A percentile compares a stretch with the other conserved stretches of the same genome.
phyloP scores from a whole-genome alignment of 768 basidiomycete genomes.

The Mycena chlorophos region DNA sequence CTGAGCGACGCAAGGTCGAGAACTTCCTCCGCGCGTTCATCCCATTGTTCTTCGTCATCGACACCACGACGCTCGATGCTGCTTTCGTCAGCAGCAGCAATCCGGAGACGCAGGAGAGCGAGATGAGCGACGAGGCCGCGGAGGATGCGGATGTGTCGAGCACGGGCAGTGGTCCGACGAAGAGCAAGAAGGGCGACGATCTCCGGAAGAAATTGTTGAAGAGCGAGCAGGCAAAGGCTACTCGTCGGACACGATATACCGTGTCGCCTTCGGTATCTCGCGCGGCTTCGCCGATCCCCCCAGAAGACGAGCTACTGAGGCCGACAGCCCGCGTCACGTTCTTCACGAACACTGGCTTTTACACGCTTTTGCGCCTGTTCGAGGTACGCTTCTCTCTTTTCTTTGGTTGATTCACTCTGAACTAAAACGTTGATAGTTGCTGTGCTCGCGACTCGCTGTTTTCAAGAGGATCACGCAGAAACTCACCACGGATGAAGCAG shows the following conservation, averaged over 20 bases:
- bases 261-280: conserved; percentile 58
- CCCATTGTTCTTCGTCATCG: conserved; percentile 75
- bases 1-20: conserved; percentile 82
- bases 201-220: conserved; percentile 79
- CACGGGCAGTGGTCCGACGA: conserved; percentile 37
- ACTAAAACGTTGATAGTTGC: conserved; percentile 48
- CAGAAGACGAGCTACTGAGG: conserved; percentile 39
- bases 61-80: conserved; percentile 67
- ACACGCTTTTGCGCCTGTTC: conserved; percentile 78
- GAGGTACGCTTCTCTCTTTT: conserved; percentile 61
- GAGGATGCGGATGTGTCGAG: conserved; percentile 43
- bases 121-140: conserved; percentile 52
- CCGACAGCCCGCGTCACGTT: conserved; percentile 46
- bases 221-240: conserved; percentile 78
- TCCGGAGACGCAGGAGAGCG: conserved; percentile 61
- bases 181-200: conserved; percentile 51
- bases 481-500: conserved; percentile 33
- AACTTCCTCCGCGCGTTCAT: conserved; percentile 75
- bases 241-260: conserved; percentile 54
- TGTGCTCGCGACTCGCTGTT: conserved; percentile 76
- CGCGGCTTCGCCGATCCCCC: conserved; percentile 58
- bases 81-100: conserved; percentile 61
- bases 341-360: conserved; percentile 89
- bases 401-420: neutral
- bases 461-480: conserved; percentile 74